Conservation (phyloP, 345 rosid genomes). For the Zanthoxylum bungeanum region DNA sequence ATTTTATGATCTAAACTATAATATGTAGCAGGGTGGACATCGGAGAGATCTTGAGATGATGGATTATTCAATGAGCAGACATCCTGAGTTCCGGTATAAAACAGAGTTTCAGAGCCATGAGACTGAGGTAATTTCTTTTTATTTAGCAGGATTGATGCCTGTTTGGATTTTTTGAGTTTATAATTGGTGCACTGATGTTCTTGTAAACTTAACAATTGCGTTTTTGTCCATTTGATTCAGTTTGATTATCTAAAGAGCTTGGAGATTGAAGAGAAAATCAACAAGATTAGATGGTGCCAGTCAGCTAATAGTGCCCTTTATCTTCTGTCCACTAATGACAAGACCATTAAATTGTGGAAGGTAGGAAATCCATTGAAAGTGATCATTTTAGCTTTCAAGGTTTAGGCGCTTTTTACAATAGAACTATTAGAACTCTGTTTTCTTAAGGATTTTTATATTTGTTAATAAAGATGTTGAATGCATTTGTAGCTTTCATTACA, state of each 20-base stretch:
- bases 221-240: constrained; percentile 35
- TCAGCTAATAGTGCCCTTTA: constrained; percentile 75
- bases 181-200: not conserved
- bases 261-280: constrained; percentile 98
- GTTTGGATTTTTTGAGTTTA: not conserved
- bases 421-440: not conserved
- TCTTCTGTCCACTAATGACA: constrained; percentile 87
- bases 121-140: constrained; percentile 60
- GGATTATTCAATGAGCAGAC: constrained; percentile 49
- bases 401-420: not conserved
- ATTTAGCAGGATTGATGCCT: not conserved
- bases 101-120: constrained; percentile 98
- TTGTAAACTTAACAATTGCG: constrained; percentile 1
- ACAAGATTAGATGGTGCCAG: constrained; percentile 95
- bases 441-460: not conserved
- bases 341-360: constrained; percentile 92
- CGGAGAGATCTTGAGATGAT: constrained; percentile 69
- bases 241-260: constrained; percentile 96
- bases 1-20: constrained; percentile 13
- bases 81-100: constrained; percentile 86
- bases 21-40: constrained; percentile 54
- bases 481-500: not conserved
- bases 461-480: not conserved
- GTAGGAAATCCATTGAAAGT: constrained; percentile 31
- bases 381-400: not conserved